Percentiles rank a stretch among this genome's conserved stretches.
Evolutionary conservation across 768 basidiomycete genomes (phyloP).

Genomic region (Tulasnella calospora): DNA sequence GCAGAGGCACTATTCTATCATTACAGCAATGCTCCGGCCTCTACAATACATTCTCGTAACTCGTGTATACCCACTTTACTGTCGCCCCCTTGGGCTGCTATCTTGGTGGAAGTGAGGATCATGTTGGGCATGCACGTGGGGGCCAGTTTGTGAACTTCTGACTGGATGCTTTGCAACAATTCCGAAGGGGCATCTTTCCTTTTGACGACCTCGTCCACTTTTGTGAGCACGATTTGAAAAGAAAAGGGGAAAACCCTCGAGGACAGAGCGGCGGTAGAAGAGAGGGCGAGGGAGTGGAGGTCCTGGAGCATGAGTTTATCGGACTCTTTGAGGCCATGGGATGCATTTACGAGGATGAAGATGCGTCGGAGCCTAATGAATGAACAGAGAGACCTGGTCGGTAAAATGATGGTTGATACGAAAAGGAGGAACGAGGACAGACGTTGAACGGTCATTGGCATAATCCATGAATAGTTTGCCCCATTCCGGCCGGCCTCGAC

Average conservation of each 20-base stretch:
- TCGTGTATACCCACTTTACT: background rate
- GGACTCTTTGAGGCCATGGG: constrained; percentile 7
- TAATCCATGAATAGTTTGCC: constrained; percentile 7
- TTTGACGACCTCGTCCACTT: background rate
- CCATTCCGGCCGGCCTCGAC: constrained; percentile 17
- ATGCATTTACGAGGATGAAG: constrained; percentile 4
- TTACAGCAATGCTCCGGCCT: background rate
- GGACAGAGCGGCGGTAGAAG: background rate
- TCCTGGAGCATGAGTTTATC: constrained; percentile 12
- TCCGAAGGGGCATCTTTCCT: background rate
- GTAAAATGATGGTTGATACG: background rate
- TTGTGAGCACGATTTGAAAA: constrained; percentile 9
- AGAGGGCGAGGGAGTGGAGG: constrained; percentile 1
- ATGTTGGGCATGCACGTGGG: constrained; percentile 14
- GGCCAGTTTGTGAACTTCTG: background rate
- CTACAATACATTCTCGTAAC: constrained; percentile 6
- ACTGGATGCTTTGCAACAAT: background rate
- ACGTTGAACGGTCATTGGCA: constrained; percentile 14
- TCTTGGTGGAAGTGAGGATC: constrained; percentile 6
- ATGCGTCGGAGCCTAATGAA: constrained; percentile 5
- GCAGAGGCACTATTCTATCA: background rate
- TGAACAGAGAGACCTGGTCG: background rate
- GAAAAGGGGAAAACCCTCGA: constrained; percentile 10
- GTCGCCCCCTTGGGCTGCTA: background rate
- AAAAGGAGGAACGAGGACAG: background rate